Evolutionary conservation across 2,329 filamentous ascomycete genomes (phyloP), one percentile per base, ranked within the genome.

Genomic region (Cytospora chrysosperma): DNA sequence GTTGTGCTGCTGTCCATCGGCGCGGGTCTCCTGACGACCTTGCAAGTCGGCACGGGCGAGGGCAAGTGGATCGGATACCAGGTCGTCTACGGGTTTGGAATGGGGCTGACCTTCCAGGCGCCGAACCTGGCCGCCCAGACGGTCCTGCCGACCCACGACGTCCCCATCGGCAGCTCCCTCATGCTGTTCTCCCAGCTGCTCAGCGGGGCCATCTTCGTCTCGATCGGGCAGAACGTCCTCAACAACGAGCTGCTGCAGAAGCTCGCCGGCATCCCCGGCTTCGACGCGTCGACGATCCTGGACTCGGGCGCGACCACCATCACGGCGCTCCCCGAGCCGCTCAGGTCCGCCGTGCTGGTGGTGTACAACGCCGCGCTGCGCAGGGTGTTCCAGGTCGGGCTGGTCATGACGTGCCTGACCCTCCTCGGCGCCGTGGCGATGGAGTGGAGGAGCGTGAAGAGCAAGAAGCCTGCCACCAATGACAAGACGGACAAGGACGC

Each of bases 301-400:
- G 49, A 63, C 43, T 62, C 58, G 49, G 68, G 69, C 55, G 68
- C 68, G 55, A 72, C 68, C 3, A 65, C 55, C 47, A 56, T 65
- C 27, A 68, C 67, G 9, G 26, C 30, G 32, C 68, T 75, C 17
- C 70, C 71, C 26, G 69, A 62, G 6, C 53, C 62, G 32, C 57
- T 70, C 43, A 66, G 59, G 43, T 56, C 55, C 0, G 43, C 59
- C 0, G 69, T 70, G 15, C 65, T 78, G 43, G 21, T 61, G 0
- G 85, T 81, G 0, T 92, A 92, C 75, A 91, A 90, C 70, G 72
- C 77, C 27, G 79, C 87, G 0, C 73, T 92, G 43, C 80, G 80
- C 2, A 75, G 81, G 63, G 82, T 82, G 0, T 91, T 89, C 70
- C 82, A 85, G 65, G 83, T 90, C 10, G 82, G 80, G 1, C 76